Evolutionary conservation across 2,329 filamentous ascomycete species (phyloP).

Genomic region (Alternaria viburni): DNA sequence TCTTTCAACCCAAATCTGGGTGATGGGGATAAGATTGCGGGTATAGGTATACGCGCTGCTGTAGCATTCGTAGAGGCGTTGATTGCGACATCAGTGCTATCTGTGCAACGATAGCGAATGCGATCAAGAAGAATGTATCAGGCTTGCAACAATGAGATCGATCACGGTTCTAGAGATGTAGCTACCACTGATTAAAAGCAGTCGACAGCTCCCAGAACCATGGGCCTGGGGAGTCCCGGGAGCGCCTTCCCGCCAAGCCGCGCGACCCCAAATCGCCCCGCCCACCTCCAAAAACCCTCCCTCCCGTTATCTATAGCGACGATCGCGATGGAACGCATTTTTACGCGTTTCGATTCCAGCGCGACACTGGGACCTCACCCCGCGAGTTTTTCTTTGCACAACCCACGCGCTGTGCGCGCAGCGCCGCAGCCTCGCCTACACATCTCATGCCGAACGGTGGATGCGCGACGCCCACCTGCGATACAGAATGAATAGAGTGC

Average conservation of each 20-base stretch:
- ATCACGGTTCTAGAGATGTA: background rate
- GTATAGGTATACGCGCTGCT: constrained; percentile 11
- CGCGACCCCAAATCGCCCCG: background rate
- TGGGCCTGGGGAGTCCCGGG: background rate
- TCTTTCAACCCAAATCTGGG: constrained; percentile 20
- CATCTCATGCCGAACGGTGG: too few relatives aligned
- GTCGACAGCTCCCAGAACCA: background rate
- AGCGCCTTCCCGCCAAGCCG: background rate
- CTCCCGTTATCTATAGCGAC: background rate
- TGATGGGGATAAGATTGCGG: constrained; percentile 20
- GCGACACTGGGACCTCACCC: too few relatives aligned
- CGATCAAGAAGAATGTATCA: background rate
- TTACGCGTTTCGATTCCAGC: background rate
- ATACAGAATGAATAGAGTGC: too few relatives aligned
- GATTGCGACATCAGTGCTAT: background rate
- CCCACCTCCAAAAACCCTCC: background rate
- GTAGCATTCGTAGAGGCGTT: background rate
- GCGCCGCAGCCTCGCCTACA: too few relatives aligned
- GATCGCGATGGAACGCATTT: too few relatives aligned
- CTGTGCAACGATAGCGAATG: background rate
- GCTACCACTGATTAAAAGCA: too few relatives aligned
- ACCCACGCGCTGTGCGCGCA: too few relatives aligned
- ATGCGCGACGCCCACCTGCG: too few relatives aligned
- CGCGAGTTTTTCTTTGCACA: too few relatives aligned
- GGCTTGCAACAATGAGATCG: background rate